Evolutionary conservation across 768 basidiomycete species (phyloP).

Genomic region (Leucosporidium scottii): DNA sequence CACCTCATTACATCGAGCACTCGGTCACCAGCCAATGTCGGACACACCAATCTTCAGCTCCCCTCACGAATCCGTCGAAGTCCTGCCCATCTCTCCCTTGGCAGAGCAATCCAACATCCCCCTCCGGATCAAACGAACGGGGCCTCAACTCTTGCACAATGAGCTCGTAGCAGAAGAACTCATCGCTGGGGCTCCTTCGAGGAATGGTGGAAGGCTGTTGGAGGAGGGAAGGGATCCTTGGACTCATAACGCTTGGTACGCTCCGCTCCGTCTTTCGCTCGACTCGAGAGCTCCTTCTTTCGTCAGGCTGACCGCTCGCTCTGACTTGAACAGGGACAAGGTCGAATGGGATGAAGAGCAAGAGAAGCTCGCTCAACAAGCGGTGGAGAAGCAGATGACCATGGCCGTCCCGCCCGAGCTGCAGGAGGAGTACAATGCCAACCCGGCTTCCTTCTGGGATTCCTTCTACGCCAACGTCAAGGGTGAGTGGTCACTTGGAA

Average conservation of each 20-base stretch:
- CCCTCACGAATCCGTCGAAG: too few species aligned
- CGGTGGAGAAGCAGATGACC: conserved; percentile 61
- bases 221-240: conserved; percentile 59
- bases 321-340: conserved; percentile 40
- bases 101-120: too few species aligned
- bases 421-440: conserved; percentile 46
- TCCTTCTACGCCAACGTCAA: conserved; percentile 79
- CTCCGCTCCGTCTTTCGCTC: too few species aligned
- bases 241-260: conserved; percentile 68
- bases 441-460: conserved; percentile 58
- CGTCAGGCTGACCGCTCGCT: background rate
- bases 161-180: conserved; percentile 19
- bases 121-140: background rate
- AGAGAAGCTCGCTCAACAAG: conserved; percentile 59
- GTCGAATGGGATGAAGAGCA: conserved; percentile 56
- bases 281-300: background rate
- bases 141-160: conserved; percentile 26
- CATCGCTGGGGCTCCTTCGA: conserved; percentile 17
- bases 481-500: conserved; percentile 24
- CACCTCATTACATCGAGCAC: too few species aligned
- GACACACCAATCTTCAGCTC: too few species aligned
- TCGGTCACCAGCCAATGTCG: too few species aligned
- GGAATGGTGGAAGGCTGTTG: conserved; percentile 24
- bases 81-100: too few species aligned
- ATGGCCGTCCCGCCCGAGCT: conserved; percentile 70